These are phyloP conservation scores for Globisporangium okanoganense DNA, from an alignment of 352 stramenopile genomes.

Conservation along the genomic window DNA sequence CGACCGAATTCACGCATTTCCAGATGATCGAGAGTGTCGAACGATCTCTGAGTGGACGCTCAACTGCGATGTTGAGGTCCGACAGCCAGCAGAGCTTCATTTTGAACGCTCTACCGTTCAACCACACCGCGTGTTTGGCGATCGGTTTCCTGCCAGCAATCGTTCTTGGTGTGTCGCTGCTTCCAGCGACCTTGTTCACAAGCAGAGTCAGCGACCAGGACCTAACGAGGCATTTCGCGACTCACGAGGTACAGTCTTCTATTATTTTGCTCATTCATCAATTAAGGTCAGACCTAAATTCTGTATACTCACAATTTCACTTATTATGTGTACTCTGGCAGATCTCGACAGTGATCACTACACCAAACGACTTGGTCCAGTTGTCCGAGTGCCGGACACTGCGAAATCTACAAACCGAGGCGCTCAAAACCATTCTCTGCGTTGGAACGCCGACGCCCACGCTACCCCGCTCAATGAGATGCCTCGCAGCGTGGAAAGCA, in stretches of 20 bases:
- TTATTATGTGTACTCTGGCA: not conserved
- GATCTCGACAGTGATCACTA: constrained; percentile 7
- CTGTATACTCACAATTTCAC: not conserved
- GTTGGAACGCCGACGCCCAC: constrained; percentile 5
- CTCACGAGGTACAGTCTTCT: constrained; percentile 2
- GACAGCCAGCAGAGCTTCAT: not conserved
- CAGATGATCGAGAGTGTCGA: constrained; percentile 16
- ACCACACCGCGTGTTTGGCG: constrained; percentile 5
- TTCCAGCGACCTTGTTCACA: constrained; percentile 3
- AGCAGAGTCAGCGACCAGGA: not conserved
- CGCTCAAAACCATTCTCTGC: constrained; percentile 7
- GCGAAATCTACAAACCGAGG: constrained; percentile 1
- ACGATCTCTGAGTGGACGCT: constrained; percentile 2
- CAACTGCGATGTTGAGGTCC: not conserved
- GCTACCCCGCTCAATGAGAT: constrained; percentile 8
- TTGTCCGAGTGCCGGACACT: constrained; percentile 14
- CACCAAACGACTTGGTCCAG: not conserved
- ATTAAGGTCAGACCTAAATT: not conserved
- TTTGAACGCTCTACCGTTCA: constrained; percentile 13
- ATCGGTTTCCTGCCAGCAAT: constrained; percentile 9
- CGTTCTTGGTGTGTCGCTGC: constrained; percentile 9
- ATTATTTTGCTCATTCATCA: not conserved
- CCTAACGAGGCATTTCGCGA: constrained; percentile 6
- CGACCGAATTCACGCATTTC: constrained; percentile 13
- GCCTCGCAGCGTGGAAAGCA: constrained; percentile 10